A percentile compares a stretch with the other conserved stretches of the same genome.
phyloP scores from a whole-genome alignment of 495 filamentous ascomycete species.

The Penicillium bialowiezense region DNA sequence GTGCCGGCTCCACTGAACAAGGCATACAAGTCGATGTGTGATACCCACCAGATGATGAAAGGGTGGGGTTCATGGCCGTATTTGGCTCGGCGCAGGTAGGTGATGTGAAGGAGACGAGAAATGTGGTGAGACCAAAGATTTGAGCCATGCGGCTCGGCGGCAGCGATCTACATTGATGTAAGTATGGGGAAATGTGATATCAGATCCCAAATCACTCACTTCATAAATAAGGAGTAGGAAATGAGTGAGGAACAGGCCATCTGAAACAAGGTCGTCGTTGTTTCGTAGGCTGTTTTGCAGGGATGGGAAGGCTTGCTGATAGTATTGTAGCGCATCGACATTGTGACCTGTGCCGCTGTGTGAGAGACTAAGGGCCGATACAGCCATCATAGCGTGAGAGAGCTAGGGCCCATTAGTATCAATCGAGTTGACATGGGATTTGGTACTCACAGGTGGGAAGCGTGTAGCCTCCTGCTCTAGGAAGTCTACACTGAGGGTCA shows the following conservation, averaged over 20 bases:
- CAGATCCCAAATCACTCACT: slow-evolving; percentile 28
- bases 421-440: neutral
- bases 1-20: slow-evolving; percentile 52
- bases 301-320: slow-evolving; percentile 51
- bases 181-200: neutral
- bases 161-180: slow-evolving; percentile 36
- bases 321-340: slow-evolving; percentile 53
- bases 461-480: slow-evolving; percentile 47
- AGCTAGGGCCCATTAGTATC: slow-evolving; percentile 39
- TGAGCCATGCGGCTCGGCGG: slow-evolving; percentile 41
- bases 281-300: slow-evolving; percentile 45
- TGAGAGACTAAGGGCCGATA: slow-evolving; percentile 54
- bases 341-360: slow-evolving; percentile 43
- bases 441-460: slow-evolving; percentile 49
- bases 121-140: slow-evolving; percentile 57
- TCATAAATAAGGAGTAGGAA: slow-evolving; percentile 61
- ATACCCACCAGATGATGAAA: slow-evolving; percentile 56
- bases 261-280: slow-evolving; percentile 51
- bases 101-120: slow-evolving; percentile 51
- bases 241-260: slow-evolving; percentile 57
- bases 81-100: slow-evolving; percentile 42
- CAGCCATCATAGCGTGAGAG: slow-evolving; percentile 59
- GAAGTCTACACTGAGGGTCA: slow-evolving; percentile 39
- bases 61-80: slow-evolving; percentile 47
- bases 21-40: slow-evolving; percentile 54